Evolutionary conservation across 495 filamentous ascomycete species (phyloP).

Genomic region (Cercophora newfieldiana): DNA sequence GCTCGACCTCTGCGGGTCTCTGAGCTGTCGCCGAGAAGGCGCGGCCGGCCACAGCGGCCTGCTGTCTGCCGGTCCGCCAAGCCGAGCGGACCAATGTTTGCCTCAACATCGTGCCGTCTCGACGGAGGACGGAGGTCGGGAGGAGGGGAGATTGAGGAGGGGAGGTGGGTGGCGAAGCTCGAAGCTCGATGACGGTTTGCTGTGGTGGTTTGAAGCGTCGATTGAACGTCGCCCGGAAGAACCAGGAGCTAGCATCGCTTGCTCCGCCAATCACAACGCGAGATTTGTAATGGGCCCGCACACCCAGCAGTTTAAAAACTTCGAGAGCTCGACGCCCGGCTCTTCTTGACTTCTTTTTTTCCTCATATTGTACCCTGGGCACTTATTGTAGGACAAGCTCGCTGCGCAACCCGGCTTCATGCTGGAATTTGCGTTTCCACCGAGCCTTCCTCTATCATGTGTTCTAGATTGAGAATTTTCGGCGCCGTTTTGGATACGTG

Average conservation of each 20-base stretch:
- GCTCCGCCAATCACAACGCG: slow-evolving; percentile 28
- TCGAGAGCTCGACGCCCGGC: slow-evolving; percentile 14
- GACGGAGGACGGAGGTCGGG: slow-evolving; percentile 40
- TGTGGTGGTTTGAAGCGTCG: slow-evolving; percentile 13
- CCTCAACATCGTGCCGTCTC: slow-evolving; percentile 77
- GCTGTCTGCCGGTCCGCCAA: slow-evolving; percentile 71
- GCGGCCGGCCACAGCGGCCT: slow-evolving; percentile 63
- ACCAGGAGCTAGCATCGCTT: slow-evolving; percentile 28
- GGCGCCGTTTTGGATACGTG: slow-evolving; percentile 63
- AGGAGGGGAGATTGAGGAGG: slow-evolving; percentile 27
- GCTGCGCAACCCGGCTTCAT: slow-evolving; percentile 29
- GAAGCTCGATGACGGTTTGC: slow-evolving; percentile 12
- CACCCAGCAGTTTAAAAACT: slow-evolving; percentile 23
- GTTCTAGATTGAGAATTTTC: slow-evolving; percentile 52
- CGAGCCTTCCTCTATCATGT: slow-evolving; percentile 64
- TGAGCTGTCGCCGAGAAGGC: slow-evolving; percentile 71
- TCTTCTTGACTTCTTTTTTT: slow-evolving; percentile 41
- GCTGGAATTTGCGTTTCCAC: slow-evolving; percentile 29
- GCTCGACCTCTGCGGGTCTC: slow-evolving; percentile 85
- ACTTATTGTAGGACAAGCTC: slow-evolving; percentile 83
- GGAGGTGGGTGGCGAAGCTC: slow-evolving; percentile 10
- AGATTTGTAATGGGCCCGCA: slow-evolving; percentile 26
- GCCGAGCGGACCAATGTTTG: slow-evolving; percentile 83
- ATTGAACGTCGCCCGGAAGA: slow-evolving; percentile 21
- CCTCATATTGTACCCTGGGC: slow-evolving; percentile 63